These are phyloP conservation scores for Dictyostelium purpureum DNA, from an alignment of 78 protist genomes.

Conservation along the genomic window DNA sequence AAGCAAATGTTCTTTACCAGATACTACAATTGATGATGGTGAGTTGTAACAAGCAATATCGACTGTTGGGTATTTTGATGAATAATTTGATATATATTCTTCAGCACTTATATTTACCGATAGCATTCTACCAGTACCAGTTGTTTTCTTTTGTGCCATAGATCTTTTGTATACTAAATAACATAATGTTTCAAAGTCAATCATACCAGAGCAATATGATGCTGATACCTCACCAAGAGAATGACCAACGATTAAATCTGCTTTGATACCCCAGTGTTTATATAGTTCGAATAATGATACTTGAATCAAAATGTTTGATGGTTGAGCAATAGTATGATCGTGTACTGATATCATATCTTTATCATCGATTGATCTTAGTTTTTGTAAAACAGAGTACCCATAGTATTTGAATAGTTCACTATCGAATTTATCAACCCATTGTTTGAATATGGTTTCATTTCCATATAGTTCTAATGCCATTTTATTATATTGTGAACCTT, in stretches of 20 bases:
- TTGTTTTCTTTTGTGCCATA: background rate
- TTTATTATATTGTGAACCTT: background rate
- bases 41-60: conserved; percentile 5
- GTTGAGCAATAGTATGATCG: background rate
- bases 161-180: background rate
- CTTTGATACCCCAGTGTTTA: background rate
- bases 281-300: background rate
- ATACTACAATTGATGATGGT: background rate
- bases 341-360: background rate
- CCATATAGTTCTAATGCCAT: background rate
- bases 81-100: background rate
- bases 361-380: background rate
- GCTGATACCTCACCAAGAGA: conserved; percentile 45
- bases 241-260: background rate
- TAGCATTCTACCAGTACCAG: conserved; percentile 41
- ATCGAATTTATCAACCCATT: background rate
- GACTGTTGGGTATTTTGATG: background rate
- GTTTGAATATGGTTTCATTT: background rate
- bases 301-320: background rate
- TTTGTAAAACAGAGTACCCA: background rate
- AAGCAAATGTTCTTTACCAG: conserved; percentile 2
- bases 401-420: background rate
- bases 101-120: background rate
- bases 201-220: background rate
- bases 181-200: background rate